Base-by-base conservation (phyloP, 1,139 yeast genomes). In the Eremothecium gossypii region DNA sequence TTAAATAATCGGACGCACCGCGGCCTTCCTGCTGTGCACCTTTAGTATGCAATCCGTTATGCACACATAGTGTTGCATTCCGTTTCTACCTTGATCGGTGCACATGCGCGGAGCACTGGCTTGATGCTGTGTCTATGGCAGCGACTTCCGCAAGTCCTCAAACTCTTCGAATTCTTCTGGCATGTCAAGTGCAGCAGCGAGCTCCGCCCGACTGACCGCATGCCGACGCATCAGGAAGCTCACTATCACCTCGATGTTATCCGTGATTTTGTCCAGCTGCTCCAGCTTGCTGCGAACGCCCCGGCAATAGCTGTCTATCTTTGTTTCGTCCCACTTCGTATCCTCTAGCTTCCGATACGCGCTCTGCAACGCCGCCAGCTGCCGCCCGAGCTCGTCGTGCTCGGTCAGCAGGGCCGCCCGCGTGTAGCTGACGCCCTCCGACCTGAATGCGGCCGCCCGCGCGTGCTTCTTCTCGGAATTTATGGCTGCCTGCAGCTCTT, bases 231-330 rank as follows among this genome's bases (percentile, higher is more conserved):
- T 43, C 2, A 60, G 43, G 32, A 48, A 55, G 6, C 48, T 52
- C 3, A 52, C 37, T 2, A 58, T 29, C 8, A 53, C 40, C 33
- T 60, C 61, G 32, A 58, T 55, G 36, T 58, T 57, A 33, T 58
- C 60, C 9, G 58, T 51, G 17, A 49, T 38, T 10, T 31, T 37
- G 4, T 49, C 52, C 9, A 56, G 45, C 13, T 43, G 40, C 1
- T 31, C 40, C 7, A 44, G 30, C n/a, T 43, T 39, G 20, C 36
- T 27, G 11, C 33, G 12, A 27, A 47, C 30, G 26, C 30, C 34
- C 33, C 12, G 28, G 27, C 41, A 42, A 36, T 50, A 42, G 9
- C 39, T 42, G 23, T 38, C 32, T 14, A 49, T 41, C 36, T 45
- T 43, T 4, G 42, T 40, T 27, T 43, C 41, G 33, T 51, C 49